Conservation (phyloP, 2,329 filamentous ascomycete genomes). For the Ascochyta clinopodiicola region DNA sequence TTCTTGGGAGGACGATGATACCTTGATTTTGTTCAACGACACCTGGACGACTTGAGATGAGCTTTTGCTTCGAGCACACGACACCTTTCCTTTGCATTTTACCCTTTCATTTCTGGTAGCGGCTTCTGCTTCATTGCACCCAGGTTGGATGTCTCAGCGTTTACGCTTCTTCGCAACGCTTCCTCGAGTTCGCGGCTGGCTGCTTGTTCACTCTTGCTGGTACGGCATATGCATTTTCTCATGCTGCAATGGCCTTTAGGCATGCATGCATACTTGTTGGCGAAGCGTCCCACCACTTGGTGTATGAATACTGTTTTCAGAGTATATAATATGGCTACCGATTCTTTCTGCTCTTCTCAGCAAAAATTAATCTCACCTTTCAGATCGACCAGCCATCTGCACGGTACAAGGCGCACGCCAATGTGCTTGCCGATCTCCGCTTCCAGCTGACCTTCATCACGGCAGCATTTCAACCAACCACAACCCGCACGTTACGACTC, state of each 20-base stretch:
- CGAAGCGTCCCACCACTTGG: slow-evolving; percentile 20
- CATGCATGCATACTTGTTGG: slow-evolving; percentile 15
- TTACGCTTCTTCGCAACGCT: slow-evolving; percentile 8
- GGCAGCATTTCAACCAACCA: slow-evolving; percentile 3
- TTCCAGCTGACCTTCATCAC: background rate
- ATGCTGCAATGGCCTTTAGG: slow-evolving; percentile 4
- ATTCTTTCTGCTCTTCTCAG: background rate
- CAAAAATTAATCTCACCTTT: background rate
- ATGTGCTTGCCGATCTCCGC: slow-evolving; percentile 4
- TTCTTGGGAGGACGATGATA: slow-evolving; percentile 41
- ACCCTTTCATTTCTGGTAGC: background rate
- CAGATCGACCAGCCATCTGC: slow-evolving; percentile 6
- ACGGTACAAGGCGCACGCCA: background rate
- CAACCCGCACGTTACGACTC: slow-evolving; percentile 5
- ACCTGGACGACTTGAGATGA: slow-evolving; percentile 16
- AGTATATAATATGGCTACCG: slow-evolving; percentile 31
- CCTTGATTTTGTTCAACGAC: slow-evolving; percentile 28
- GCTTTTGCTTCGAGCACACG: slow-evolving; percentile 8
- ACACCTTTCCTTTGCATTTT: slow-evolving; percentile 2
- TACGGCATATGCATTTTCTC: slow-evolving; percentile 1
- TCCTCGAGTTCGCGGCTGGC: slow-evolving; percentile 4
- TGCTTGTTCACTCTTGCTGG: slow-evolving; percentile 5
- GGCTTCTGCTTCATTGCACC: slow-evolving; percentile 1
- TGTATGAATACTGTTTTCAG: slow-evolving; percentile 22
- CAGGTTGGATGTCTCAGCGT: slow-evolving; percentile 14